Conservation (phyloP, 208 protist genomes). For the Leishmania mexicana region DNA sequence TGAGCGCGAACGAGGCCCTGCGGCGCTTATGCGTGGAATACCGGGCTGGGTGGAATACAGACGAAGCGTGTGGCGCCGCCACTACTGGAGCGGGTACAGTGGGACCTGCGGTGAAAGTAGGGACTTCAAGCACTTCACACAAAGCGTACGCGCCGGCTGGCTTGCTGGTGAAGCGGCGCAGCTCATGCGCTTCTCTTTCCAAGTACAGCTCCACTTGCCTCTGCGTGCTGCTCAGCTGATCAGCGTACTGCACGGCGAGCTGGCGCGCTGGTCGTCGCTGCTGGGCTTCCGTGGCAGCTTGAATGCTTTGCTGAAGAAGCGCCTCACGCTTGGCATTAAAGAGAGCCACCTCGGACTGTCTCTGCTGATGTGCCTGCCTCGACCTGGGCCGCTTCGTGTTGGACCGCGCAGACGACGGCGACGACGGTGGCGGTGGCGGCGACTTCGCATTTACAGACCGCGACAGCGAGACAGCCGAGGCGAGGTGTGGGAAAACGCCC, state of each 20-base stretch:
- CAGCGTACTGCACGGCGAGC: constrained; percentile 31
- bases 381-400: constrained; percentile 19
- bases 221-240: constrained; percentile 40
- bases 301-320: constrained; percentile 43
- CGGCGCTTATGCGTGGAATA: constrained; percentile 2
- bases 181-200: constrained; percentile 40
- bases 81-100: not conserved
- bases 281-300: constrained; percentile 32
- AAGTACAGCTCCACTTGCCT: constrained; percentile 38
- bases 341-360: constrained; percentile 29
- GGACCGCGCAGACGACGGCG: not conserved
- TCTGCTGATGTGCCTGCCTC: constrained; percentile 28
- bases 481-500: constrained; percentile 18
- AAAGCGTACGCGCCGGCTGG: constrained; percentile 62
- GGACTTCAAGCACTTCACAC: constrained; percentile 59
- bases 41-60: constrained; percentile 1
- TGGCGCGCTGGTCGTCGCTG: constrained; percentile 47
- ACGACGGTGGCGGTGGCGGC: not conserved
- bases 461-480: not conserved
- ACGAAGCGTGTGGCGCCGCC: not conserved
- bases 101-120: not conserved
- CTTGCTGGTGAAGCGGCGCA: constrained; percentile 59
- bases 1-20: not conserved
- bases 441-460: not conserved
- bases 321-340: constrained; percentile 33